Base-by-base conservation (phyloP, 2,329 filamentous ascomycete genomes). In the Onygenales sp. region DNA sequence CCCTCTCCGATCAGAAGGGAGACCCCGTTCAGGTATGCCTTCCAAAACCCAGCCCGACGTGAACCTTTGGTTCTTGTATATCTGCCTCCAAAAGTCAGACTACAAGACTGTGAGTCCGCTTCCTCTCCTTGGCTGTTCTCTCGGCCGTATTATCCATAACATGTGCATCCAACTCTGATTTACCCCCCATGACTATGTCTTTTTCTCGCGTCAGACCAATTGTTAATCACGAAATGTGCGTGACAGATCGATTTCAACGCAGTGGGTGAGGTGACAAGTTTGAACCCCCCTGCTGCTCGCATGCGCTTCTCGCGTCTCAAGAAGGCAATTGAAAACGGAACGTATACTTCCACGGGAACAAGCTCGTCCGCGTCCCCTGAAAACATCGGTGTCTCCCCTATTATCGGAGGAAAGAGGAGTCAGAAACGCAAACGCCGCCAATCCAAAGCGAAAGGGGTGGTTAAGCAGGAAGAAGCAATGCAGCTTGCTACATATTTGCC, bases 11-110 rank as follows among this genome's bases (percentile, higher is more conserved):
- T 39, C 13, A 49, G 11, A 32, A 41, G 11, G 41, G 46, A 14
- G 10, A 27, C 21, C 32, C 49, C 53, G 14, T 58, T 49, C 52
- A 56, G 55, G 54, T 46, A 72, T 73, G 71, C 65, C 69, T 49
- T 66, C 67, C 13, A 70, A 69, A 54, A 64, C 67, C 21, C 66
- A 69, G 55, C 59, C 68, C 3, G 69, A 73, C 45, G 67, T 69
- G 50, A 70, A 67, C 54, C 59, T 72, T 32, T 64, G 65, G 59
- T 75, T 75, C 55, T 64, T 76, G 31, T 74, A 71, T 58, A 62
- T 68, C 33, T 75, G 70, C 57, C 60, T 74, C 27, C 62, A 69
- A 54, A 67, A 69, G 49, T 68, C 69, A 5, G 66, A 71, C 43
- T 61, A 64, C 57, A 69, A 64, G 58, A 59, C 59, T n/a, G 71